phyloP scores from a whole-genome alignment of 768 basidiomycete species.

The Leccinum uliginosum region DNA sequence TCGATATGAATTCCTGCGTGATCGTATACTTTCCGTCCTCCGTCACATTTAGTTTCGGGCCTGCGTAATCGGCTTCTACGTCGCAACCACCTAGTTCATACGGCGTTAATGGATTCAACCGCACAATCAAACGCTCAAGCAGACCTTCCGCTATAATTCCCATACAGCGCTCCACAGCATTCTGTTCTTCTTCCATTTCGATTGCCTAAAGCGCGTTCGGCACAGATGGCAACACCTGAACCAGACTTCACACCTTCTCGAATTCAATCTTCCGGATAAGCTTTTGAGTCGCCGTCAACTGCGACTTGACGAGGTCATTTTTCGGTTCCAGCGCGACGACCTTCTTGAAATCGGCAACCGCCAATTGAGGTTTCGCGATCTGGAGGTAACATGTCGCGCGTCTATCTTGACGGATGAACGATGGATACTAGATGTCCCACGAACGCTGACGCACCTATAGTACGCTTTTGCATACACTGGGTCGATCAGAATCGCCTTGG shows the following conservation, averaged over 20 bases:
- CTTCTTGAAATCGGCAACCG: conserved; percentile 85
- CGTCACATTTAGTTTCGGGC: conserved; percentile 62
- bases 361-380: conserved; percentile 80
- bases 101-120: conserved; percentile 4
- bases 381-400: conserved; percentile 90
- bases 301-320: conserved; percentile 74
- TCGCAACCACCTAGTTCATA: conserved; percentile 63
- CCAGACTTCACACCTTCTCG: conserved; percentile 60
- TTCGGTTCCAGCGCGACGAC: conserved; percentile 80
- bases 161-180: conserved; percentile 65
- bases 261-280: conserved; percentile 86
- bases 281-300: conserved; percentile 87
- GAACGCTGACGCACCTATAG: conserved; percentile 53
- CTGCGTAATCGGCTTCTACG: conserved; percentile 66
- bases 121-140: conserved; percentile 9
- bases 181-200: conserved; percentile 85
- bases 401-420: conserved; percentile 34
- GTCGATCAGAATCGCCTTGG: conserved; percentile 83
- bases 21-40: conserved; percentile 69
- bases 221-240: neutral
- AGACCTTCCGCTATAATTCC: conserved; percentile 78
- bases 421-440: neutral
- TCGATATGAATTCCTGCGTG: conserved; percentile 71
- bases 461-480: conserved; percentile 88
- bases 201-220: conserved; percentile 60